A percentile compares a stretch with the other conserved stretches of the same genome.
Evolutionary conservation across 352 stramenopile species (phyloP).

Genomic region (Thalassiosira mediterranea): DNA sequence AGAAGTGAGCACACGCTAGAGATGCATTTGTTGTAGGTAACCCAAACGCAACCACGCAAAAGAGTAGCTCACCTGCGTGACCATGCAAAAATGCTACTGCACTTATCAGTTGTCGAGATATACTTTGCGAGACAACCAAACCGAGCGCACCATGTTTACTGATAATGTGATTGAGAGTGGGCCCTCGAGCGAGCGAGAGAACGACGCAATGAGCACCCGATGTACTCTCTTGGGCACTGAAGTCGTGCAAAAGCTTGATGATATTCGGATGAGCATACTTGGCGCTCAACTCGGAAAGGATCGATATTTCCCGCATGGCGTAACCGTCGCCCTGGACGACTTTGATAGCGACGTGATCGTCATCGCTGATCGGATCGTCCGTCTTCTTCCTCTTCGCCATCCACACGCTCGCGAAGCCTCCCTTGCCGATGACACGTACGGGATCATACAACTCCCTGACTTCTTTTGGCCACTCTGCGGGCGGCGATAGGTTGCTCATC

Average conservation of each 20-base stretch:
- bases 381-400: constrained; percentile 55
- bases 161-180: constrained; percentile 72
- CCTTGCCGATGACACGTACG: constrained; percentile 66
- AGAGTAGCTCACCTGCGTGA: no score
- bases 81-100: constrained; percentile 79
- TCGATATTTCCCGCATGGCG: constrained; percentile 69
- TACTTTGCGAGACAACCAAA: constrained; percentile 59
- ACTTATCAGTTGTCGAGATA: constrained; percentile 70
- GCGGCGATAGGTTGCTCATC: background rate
- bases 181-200: constrained; percentile 67
- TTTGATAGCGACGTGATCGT: constrained; percentile 74
- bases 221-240: no score
- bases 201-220: constrained; percentile 33
- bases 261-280: constrained; percentile 82
- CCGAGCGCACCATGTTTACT: constrained; percentile 72
- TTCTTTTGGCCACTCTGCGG: constrained; percentile 64
- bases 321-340: constrained; percentile 50
- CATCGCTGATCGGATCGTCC: constrained; percentile 18
- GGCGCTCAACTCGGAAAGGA: constrained; percentile 73
- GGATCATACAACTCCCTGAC: constrained; percentile 64
- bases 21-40: no score
- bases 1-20: no score
- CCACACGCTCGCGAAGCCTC: constrained; percentile 74
- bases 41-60: no score
- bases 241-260: constrained; percentile 46